Conservation (phyloP, 192 early-diverging fungal species). For the Paraglomus occultum region DNA sequence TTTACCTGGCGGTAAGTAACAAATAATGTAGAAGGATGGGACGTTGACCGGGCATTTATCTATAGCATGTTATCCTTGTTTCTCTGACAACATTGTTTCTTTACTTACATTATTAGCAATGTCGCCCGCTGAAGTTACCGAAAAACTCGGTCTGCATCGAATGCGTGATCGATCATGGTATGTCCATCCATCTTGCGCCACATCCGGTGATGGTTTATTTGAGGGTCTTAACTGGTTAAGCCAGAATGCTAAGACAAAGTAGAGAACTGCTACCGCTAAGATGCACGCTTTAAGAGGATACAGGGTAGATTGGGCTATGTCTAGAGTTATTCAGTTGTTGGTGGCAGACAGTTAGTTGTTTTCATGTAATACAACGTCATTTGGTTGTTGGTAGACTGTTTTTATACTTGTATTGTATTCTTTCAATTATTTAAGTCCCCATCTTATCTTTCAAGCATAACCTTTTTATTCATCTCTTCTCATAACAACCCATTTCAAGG, state of each 20-base stretch:
- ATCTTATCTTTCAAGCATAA: too few species aligned
- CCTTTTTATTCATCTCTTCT: too few species aligned
- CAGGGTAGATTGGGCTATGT: too few species aligned
- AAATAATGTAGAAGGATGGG: neutral
- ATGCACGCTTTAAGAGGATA: too few species aligned
- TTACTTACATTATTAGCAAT: conserved; percentile 58
- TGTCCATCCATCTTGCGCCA: conserved; percentile 82
- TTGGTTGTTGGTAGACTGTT: too few species aligned
- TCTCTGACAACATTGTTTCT: too few species aligned
- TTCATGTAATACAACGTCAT: too few species aligned
- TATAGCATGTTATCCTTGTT: neutral
- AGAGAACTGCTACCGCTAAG: neutral
- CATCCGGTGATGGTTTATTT: conserved; percentile 79
- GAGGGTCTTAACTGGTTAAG: conserved; percentile 86
- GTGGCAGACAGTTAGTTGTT: too few species aligned
- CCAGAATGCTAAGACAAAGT: conserved; percentile 70
- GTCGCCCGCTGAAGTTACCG: conserved; percentile 92
- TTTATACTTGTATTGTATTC: too few species aligned
- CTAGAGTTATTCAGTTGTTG: too few species aligned
- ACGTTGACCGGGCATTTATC: neutral
- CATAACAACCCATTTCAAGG: too few species aligned
- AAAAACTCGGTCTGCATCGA: conserved; percentile 80
- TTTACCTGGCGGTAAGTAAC: conserved; percentile 50
- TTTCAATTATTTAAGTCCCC: too few species aligned
- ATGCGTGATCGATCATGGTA: conserved; percentile 94